Evolutionary conservation across 1,139 yeast species (phyloP).

Genomic region (Candida labiduridarum): DNA sequence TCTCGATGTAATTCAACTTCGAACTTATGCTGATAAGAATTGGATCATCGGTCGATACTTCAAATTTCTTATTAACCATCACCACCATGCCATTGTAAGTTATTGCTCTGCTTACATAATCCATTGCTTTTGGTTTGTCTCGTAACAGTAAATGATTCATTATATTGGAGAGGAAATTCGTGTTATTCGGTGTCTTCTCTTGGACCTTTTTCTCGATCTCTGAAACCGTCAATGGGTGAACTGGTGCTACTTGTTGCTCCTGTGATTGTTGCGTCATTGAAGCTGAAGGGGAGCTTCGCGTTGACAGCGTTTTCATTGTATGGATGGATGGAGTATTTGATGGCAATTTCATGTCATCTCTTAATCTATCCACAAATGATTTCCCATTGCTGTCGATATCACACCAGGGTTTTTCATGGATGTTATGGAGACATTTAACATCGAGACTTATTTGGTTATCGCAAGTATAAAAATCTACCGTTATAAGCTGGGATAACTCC

Average conservation of each 20-base stretch:
- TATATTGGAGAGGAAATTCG: conserved; percentile 25
- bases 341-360: conserved; percentile 45
- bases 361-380: conserved; percentile 43
- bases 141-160: conserved; percentile 33
- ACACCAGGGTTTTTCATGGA: conserved; percentile 48
- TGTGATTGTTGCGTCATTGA: neutral
- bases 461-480: conserved; percentile 44
- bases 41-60: conserved; percentile 49
- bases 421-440: conserved; percentile 38
- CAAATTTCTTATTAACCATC: conserved; percentile 45
- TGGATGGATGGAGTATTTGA: conserved; percentile 12
- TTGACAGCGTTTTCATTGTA: neutral
- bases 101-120: conserved; percentile 47
- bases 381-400: conserved; percentile 36
- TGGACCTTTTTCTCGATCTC: conserved; percentile 13
- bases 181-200: neutral
- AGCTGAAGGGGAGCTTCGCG: neutral
- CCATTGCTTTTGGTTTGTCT: conserved; percentile 39
- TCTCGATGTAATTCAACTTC: conserved; percentile 45
- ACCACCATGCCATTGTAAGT: conserved; percentile 46
- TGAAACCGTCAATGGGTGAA: conserved; percentile 11
- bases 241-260: neutral
- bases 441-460: conserved; percentile 51
- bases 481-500: conserved; percentile 29
- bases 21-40: conserved; percentile 47